Conservation (phyloP, 805 yeast genomes). For the Nakazawaea populi region DNA sequence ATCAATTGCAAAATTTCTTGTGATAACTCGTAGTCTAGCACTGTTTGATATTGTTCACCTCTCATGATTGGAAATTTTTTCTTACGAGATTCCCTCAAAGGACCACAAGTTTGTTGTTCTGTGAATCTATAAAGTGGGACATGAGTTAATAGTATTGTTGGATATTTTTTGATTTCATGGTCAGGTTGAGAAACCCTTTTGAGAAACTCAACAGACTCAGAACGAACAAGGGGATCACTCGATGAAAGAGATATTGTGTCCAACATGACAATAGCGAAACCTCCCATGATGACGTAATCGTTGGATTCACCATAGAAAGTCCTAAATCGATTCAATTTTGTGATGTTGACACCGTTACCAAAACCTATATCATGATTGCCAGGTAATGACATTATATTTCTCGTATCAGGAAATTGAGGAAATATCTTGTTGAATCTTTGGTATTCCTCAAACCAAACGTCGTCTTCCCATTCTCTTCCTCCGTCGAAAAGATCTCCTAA, state of each 20-base stretch:
- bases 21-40: slow-evolving; percentile 58
- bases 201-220: slow-evolving; percentile 48
- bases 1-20: slow-evolving; percentile 51
- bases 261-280: slow-evolving; percentile 68
- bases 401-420: slow-evolving; percentile 43
- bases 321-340: slow-evolving; percentile 57
- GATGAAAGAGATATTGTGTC: slow-evolving; percentile 80
- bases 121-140: slow-evolving; percentile 81
- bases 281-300: slow-evolving; percentile 46
- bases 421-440: slow-evolving; percentile 63
- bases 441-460: slow-evolving; percentile 64
- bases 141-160: slow-evolving; percentile 73
- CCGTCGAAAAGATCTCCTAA: slow-evolving; percentile 95
- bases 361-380: slow-evolving; percentile 98
- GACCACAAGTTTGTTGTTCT: slow-evolving; percentile 63
- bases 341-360: slow-evolving; percentile 60
- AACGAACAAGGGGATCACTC: slow-evolving; percentile 34
- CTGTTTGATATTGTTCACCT: slow-evolving; percentile 90
- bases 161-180: slow-evolving; percentile 28
- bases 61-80: slow-evolving; percentile 56
- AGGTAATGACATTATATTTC: slow-evolving; percentile 42
- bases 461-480: slow-evolving; percentile 79
- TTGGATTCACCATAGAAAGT: slow-evolving; percentile 71
- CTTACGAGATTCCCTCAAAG: slow-evolving; percentile 56
- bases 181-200: slow-evolving; percentile 24